phyloP scores from a whole-genome alignment of 177 flowering plant species.

The Vitis hybrid region DNA sequence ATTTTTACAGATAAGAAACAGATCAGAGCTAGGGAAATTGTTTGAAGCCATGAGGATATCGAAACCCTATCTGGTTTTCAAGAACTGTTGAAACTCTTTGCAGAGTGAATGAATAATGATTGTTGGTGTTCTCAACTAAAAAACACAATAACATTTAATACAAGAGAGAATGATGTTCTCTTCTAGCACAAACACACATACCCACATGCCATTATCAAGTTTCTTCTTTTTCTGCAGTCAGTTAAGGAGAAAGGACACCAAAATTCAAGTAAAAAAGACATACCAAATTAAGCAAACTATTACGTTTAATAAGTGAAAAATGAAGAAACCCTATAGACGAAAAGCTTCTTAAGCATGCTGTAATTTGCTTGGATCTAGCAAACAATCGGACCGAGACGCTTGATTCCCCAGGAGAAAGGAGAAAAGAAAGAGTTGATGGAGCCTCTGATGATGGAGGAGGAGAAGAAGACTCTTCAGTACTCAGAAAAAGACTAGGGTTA shows the following conservation, averaged over 20 bases:
- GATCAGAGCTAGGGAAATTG: too few species aligned
- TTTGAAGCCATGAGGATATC: too few species aligned
- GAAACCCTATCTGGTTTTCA: too few species aligned
- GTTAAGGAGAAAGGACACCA: background rate
- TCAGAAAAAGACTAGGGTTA: conserved; percentile 11
- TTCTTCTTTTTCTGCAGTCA: background rate
- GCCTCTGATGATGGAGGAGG: background rate
- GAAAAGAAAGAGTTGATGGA: conserved; percentile 3
- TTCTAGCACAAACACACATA: background rate
- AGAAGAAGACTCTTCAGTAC: conserved; percentile 12
- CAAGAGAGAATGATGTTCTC: too few species aligned
- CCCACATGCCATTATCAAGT: conserved; percentile 1
- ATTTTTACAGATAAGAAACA: too few species aligned
- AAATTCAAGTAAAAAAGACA: background rate
- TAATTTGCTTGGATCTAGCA: background rate
- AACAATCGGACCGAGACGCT: conserved; percentile 66
- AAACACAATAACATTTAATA: background rate
- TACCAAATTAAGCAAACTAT: background rate
- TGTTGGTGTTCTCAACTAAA: background rate
- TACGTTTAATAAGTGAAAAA: conserved; percentile 2
- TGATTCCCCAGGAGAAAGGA: conserved; percentile 53
- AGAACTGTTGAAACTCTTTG: too few species aligned
- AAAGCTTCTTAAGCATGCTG: background rate
- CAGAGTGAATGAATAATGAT: too few species aligned
- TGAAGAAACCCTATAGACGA: conserved; percentile 2